Evolutionary conservation across 2,329 filamentous ascomycete species (phyloP), one percentile per base, ranked within the genome.

Genomic region (Exophiala oligosperma): DNA sequence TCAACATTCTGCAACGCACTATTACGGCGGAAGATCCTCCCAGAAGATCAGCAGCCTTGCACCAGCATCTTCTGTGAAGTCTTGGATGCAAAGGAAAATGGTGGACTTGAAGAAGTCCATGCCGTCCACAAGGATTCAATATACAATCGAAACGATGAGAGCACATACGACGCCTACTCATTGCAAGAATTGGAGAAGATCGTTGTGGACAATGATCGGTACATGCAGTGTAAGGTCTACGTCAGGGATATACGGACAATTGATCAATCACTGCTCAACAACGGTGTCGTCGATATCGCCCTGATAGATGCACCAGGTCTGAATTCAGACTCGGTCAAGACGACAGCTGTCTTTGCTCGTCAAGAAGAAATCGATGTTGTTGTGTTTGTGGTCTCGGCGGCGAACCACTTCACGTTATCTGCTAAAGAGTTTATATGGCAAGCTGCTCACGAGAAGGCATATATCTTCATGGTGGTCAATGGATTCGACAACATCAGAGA

Each of bases 1-100:
- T 99, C 94, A 3, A 99, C 94, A 0, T 99, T 99, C 69, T 99
- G 94, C 77, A 99, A 99, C 74, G 94, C 94, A n/a, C 79, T 99
- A 1, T 77, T 99, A 41, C 88, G 94, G 60, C 86, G 92, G 62
- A 97, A 97, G 74, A 84, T 99, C 28, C 77, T 99, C 3, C 94
- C 94, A 0, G 94, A 97, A 74, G 94, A 99, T 68, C 93, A 99
- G 73, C 94, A 97, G 71, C 94, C 94, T 1, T 99, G 94, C 74
- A 99, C 94, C 1, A 94, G 91, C 74, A 96, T 99, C 57, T 99
- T 99, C 76, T 99, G 94, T 72, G 94, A 99, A 72, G 94, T 99
- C 2, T 76, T 99, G 57, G 92, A 99, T 74, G 89, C 90, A 4
- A 85, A 91, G 64, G 92, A 97, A 71, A 99, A 99, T 69, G 87